phyloP scores from a whole-genome alignment of 352 stramenopile species.

The Phytophthora tentaculata region DNA sequence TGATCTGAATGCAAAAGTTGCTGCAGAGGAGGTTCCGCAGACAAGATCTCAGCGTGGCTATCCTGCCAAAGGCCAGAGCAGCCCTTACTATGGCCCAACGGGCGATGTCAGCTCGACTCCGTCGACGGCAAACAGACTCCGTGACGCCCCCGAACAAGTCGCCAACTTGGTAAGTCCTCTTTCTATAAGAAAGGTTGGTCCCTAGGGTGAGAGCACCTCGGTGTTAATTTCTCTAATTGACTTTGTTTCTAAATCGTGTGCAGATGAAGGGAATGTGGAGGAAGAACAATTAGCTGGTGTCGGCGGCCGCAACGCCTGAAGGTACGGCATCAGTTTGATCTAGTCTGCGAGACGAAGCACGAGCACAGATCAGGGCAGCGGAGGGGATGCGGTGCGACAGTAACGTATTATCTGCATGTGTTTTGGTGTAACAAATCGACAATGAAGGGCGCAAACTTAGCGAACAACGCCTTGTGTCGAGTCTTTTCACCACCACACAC shows the following conservation, averaged over 20 bases:
- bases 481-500: slow-evolving; percentile 32
- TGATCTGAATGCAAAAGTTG: slow-evolving; percentile 46
- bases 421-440: slow-evolving; percentile 46
- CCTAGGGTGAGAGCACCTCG: slow-evolving; percentile 1
- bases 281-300: slow-evolving; percentile 75
- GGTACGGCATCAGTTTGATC: slow-evolving; percentile 32
- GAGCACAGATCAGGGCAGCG: slow-evolving; percentile 31
- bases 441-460: slow-evolving; percentile 37
- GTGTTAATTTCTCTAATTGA: slow-evolving; percentile 21
- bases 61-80: slow-evolving; percentile 50
- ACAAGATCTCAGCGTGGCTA: slow-evolving; percentile 45
- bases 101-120: slow-evolving; percentile 41
- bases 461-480: slow-evolving; percentile 29
- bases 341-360: slow-evolving; percentile 40
- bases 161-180: slow-evolving; percentile 53
- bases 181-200: slow-evolving; percentile 23
- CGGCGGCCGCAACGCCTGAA: slow-evolving; percentile 11
- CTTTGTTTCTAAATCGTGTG: not conserved
- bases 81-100: slow-evolving; percentile 45
- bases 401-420: slow-evolving; percentile 57
- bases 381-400: slow-evolving; percentile 44
- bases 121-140: slow-evolving; percentile 37
- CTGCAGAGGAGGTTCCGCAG: slow-evolving; percentile 33
- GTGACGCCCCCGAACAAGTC: slow-evolving; percentile 54
- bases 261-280: slow-evolving; percentile 86